These are phyloP conservation scores for Suillus alpinus DNA, from an alignment of 768 basidiomycete genomes.

Conservation along the genomic window DNA sequence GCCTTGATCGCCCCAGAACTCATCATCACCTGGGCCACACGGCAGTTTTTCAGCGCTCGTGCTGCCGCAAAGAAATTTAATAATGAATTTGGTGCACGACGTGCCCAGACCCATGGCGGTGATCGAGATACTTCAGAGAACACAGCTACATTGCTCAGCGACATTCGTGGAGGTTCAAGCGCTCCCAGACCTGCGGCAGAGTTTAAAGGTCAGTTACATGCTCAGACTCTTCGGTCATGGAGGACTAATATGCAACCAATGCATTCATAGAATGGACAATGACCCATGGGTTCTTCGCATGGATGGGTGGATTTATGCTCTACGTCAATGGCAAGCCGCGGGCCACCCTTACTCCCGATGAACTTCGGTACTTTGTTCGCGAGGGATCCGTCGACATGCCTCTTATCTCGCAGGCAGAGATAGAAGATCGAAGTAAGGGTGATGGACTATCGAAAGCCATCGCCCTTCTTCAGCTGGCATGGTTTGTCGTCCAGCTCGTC, in stretches of 20 bases:
- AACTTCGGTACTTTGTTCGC: not conserved
- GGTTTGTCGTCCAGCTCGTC: constrained; percentile 34
- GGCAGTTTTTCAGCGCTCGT: constrained; percentile 21
- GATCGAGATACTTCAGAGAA: no score
- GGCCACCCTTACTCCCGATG: not conserved
- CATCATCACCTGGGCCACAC: constrained; percentile 26
- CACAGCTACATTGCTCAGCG: not conserved
- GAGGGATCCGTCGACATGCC: not conserved
- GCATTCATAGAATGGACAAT: constrained; percentile 2
- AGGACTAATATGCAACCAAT: not conserved
- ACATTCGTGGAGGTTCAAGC: not conserved
- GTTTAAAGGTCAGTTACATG: not conserved
- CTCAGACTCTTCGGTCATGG: not conserved
- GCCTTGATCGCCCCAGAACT: constrained; percentile 28
- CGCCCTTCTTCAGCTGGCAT: constrained; percentile 31
- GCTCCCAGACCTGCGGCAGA: not conserved
- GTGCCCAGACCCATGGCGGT: not conserved
- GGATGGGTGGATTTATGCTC: constrained; percentile 22
- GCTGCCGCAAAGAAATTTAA: not conserved
- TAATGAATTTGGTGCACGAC: not conserved
- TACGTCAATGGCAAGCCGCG: constrained; percentile 1
- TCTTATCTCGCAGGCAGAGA: constrained; percentile 11
- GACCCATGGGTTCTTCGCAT: constrained; percentile 16
- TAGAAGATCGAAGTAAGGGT: constrained; percentile 31
- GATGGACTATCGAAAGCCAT: constrained; percentile 34